Conservation (phyloP, 768 basidiomycete genomes). For the Lentinula sp. region DNA sequence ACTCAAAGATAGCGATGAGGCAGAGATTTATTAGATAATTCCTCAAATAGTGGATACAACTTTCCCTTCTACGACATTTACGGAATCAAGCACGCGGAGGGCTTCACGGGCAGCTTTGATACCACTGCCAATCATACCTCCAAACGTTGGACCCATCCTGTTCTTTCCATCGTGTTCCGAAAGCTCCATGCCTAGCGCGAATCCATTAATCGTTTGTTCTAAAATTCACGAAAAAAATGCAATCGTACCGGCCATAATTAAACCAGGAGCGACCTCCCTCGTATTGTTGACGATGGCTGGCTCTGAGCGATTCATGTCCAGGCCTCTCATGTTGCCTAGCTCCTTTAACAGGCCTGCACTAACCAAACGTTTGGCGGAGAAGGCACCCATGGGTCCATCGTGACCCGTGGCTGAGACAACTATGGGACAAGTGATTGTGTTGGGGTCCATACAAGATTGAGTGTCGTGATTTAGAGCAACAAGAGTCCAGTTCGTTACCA, state of each 20-base stretch:
- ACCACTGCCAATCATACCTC: slow-evolving; percentile 75
- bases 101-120: slow-evolving; percentile 68
- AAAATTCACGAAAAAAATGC: no score
- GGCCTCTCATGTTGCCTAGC: slow-evolving; percentile 73
- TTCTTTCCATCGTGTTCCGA: slow-evolving; percentile 77
- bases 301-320: slow-evolving; percentile 81
- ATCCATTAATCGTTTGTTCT: not conserved
- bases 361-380: slow-evolving; percentile 74
- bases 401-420: slow-evolving; percentile 70
- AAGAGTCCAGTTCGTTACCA: slow-evolving; percentile 49
- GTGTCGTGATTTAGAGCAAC: slow-evolving; percentile 63
- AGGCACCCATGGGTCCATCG: slow-evolving; percentile 78
- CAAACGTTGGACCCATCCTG: slow-evolving; percentile 76
- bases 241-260: slow-evolving; percentile 62
- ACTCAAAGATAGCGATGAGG: no score
- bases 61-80: slow-evolving; percentile 48
- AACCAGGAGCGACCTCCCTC: slow-evolving; percentile 69
- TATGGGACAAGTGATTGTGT: slow-evolving; percentile 76
- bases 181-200: slow-evolving; percentile 65
- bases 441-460: slow-evolving; percentile 75
- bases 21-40: not conserved
- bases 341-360: slow-evolving; percentile 69
- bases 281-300: slow-evolving; percentile 76
- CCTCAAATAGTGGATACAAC: slow-evolving; percentile 32
- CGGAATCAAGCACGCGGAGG: slow-evolving; percentile 42